phyloP scores from a whole-genome alignment of 208 protist species.

The Acanthamoeba culbertsoni region DNA sequence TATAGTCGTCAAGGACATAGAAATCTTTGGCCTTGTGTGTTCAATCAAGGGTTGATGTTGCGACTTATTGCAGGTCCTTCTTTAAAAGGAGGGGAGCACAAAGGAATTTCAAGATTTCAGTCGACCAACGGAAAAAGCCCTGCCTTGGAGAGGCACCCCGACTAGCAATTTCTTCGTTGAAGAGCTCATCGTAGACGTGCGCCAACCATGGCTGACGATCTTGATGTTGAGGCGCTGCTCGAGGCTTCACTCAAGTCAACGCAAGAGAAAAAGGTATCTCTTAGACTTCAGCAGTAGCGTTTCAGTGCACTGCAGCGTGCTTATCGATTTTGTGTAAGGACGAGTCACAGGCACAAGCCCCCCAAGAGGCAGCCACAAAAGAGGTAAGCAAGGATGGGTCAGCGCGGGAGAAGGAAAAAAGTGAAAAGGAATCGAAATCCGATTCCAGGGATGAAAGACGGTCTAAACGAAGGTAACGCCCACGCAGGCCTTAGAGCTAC shows the following conservation, averaged over 20 bases:
- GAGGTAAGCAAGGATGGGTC: constrained; percentile 13
- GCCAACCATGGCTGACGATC: constrained; percentile 52
- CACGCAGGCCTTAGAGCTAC: not conserved
- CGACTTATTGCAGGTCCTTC: too few species aligned
- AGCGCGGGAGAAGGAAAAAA: not conserved
- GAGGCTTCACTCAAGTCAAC: constrained; percentile 46
- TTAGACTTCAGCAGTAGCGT: not conserved
- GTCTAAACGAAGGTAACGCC: constrained; percentile 28
- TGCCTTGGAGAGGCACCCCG: too few species aligned
- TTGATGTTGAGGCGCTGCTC: constrained; percentile 53
- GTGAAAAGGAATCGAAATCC: constrained; percentile 8
- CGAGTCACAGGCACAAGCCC: not conserved
- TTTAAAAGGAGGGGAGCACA: too few species aligned
- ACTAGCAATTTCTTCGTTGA: too few species aligned
- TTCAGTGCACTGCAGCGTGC: not conserved
- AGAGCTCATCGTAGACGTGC: not conserved
- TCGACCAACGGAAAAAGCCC: too few species aligned
- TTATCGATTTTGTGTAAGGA: not conserved
- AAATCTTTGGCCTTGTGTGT: not conserved
- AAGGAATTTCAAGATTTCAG: too few species aligned
- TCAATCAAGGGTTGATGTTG: not conserved
- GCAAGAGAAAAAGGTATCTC: not conserved
- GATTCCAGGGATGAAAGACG: constrained; percentile 12
- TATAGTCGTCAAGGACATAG: too few species aligned
- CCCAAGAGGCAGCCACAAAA: not conserved